Conservation (phyloP, 805 yeast genomes). For the Saturnispora bothae region DNA sequence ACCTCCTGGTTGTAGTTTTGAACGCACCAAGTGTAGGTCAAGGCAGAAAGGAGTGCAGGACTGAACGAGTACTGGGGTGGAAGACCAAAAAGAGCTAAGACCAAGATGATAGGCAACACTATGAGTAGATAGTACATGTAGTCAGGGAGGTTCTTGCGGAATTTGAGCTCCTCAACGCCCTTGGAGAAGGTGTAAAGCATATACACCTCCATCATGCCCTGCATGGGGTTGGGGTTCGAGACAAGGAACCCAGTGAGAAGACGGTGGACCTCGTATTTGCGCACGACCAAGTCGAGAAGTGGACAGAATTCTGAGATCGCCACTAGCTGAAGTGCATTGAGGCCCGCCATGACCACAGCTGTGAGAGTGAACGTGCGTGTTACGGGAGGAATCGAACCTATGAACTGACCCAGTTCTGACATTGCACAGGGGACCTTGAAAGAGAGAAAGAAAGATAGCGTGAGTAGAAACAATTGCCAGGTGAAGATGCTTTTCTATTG, state of each 20-base stretch:
- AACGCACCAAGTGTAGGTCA: slow-evolving; percentile 55
- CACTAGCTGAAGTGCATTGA: slow-evolving; percentile 26
- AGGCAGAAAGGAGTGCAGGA: slow-evolving; percentile 39
- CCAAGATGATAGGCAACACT: slow-evolving; percentile 37
- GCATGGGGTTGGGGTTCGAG: slow-evolving; percentile 32
- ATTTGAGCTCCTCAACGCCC: slow-evolving; percentile 46
- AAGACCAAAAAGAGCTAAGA: slow-evolving; percentile 21
- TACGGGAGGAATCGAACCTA: slow-evolving; percentile 46
- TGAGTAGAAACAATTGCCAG: too few relatives aligned
- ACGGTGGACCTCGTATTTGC: slow-evolving; percentile 34
- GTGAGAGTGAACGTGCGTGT: slow-evolving; percentile 46
- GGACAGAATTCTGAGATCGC: slow-evolving; percentile 19
- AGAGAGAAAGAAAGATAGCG: too few relatives aligned
- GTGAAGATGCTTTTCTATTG: too few relatives aligned
- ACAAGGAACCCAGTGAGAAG: slow-evolving; percentile 41
- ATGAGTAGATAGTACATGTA: slow-evolving; percentile 44
- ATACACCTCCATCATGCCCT: slow-evolving; percentile 41
- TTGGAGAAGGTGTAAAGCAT: slow-evolving; percentile 47
- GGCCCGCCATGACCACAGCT: slow-evolving; percentile 35
- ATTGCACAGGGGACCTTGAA: too few relatives aligned
- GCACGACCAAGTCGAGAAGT: slow-evolving; percentile 23
- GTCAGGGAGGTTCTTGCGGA: slow-evolving; percentile 38
- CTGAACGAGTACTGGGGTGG: slow-evolving; percentile 24
- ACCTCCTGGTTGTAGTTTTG: slow-evolving; percentile 42
- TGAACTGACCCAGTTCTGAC: slow-evolving; percentile 29